Evolutionary conservation across 2,329 filamentous ascomycete genomes (phyloP).

Genomic region (Lasiodiplodia gonubiensis): DNA sequence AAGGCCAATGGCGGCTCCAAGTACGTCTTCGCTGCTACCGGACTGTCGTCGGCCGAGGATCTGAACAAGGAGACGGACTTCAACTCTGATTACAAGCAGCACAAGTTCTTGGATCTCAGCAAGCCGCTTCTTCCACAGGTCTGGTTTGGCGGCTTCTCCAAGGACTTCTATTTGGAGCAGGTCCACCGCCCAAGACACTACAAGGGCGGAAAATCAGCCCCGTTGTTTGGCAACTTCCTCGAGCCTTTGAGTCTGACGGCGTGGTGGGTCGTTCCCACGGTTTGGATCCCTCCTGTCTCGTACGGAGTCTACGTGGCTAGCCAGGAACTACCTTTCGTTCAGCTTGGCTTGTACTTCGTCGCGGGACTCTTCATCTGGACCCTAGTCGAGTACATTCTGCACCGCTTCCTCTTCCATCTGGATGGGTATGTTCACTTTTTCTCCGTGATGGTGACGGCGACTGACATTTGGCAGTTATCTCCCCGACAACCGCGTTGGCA

Average conservation of each 20-base stretch:
- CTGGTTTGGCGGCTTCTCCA: constrained; percentile 85
- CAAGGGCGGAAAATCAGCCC: constrained; percentile 88
- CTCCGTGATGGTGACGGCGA: background rate
- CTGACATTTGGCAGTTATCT: constrained; percentile 66
- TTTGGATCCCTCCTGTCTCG: constrained; percentile 82
- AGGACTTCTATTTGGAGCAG: constrained; percentile 96
- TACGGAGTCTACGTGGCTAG: constrained; percentile 74
- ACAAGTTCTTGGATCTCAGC: constrained; percentile 93
- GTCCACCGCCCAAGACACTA: constrained; percentile 96
- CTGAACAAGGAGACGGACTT: constrained; percentile 84
- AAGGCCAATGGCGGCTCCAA: constrained; percentile 56
- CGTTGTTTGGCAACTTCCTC: constrained; percentile 96
- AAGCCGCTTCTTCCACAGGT: constrained; percentile 86
- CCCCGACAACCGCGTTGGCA: constrained; percentile 85
- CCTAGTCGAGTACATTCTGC: constrained; percentile 84
- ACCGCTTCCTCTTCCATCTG: constrained; percentile 91
- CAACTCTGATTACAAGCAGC: constrained; percentile 76
- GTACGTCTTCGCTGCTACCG: constrained; percentile 67
- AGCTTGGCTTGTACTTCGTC: constrained; percentile 61
- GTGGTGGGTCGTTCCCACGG: constrained; percentile 84
- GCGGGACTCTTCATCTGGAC: constrained; percentile 83
- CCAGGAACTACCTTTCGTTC: background rate
- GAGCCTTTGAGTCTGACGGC: constrained; percentile 94
- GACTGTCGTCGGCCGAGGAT: constrained; percentile 89
- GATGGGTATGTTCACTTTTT: constrained; percentile 70